Evolutionary conservation across 1,139 yeast genomes (phyloP).

Genomic region (Komagataea norvegica): DNA sequence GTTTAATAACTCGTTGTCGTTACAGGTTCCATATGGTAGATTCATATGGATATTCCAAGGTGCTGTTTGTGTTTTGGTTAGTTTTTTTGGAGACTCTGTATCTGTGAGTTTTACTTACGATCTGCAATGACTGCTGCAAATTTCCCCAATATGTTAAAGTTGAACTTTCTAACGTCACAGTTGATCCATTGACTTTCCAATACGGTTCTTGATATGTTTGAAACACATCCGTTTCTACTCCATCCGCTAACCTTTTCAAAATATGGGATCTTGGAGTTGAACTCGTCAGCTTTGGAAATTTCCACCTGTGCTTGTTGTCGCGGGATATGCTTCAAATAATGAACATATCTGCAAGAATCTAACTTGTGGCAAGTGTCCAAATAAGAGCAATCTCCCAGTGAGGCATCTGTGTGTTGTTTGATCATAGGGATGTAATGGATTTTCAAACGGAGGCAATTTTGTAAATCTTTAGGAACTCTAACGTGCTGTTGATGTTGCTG

Average conservation of each 20-base stretch:
- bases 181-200: constrained; percentile 80
- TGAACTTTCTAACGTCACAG: constrained; percentile 73
- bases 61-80: constrained; percentile 28
- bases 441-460: constrained; percentile 42
- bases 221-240: constrained; percentile 52
- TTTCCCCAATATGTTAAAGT: constrained; percentile 68
- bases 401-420: constrained; percentile 53
- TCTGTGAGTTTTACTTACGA: constrained; percentile 31
- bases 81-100: background rate
- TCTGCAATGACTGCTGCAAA: constrained; percentile 87
- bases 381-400: constrained; percentile 90
- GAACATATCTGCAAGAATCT: constrained; percentile 74
- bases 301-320: constrained; percentile 11
- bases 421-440: constrained; percentile 63
- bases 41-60: constrained; percentile 89
- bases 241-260: constrained; percentile 38
- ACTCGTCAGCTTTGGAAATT: constrained; percentile 21
- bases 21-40: constrained; percentile 71
- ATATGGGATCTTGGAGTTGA: constrained; percentile 29
- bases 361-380: constrained; percentile 90
- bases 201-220: constrained; percentile 27
- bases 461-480: constrained; percentile 26
- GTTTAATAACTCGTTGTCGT: constrained; percentile 63
- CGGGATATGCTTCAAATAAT: constrained; percentile 65
- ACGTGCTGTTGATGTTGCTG: constrained; percentile 25